phyloP scores from a whole-genome alignment of 106 monocot genomes.

The Posidonia australis region DNA sequence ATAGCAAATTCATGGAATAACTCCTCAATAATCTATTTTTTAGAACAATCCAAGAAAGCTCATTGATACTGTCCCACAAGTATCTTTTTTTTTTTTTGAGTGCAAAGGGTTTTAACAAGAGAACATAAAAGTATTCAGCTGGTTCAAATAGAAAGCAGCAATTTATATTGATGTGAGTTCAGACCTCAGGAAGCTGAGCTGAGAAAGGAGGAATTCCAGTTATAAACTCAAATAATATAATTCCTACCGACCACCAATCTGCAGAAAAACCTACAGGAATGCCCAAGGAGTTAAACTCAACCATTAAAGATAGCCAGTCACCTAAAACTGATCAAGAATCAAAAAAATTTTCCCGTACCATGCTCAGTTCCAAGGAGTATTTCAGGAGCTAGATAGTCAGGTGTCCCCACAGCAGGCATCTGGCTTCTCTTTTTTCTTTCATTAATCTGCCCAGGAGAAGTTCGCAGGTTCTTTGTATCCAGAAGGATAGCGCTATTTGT shows the following conservation, averaged over 20 bases:
- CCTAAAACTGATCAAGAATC: not conserved
- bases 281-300: not conserved
- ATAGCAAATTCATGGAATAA: no score
- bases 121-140: not conserved
- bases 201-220: slow-evolving; percentile 61
- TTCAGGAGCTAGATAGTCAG: slow-evolving; percentile 58
- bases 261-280: slow-evolving; percentile 48
- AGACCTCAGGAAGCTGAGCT: slow-evolving; percentile 49
- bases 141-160: not conserved
- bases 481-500: slow-evolving; percentile 16
- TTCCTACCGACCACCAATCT: slow-evolving; percentile 75
- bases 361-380: slow-evolving; percentile 57
- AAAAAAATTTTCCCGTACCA: slow-evolving; percentile 18
- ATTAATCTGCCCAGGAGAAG: slow-evolving; percentile 1
- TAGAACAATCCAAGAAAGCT: no score
- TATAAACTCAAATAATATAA: slow-evolving; percentile 59
- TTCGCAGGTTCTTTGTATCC: slow-evolving; percentile 16
- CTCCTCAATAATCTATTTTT: no score
- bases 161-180: not conserved
- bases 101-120: not conserved
- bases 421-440: slow-evolving; percentile 13
- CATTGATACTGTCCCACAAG: no score
- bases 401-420: slow-evolving; percentile 44
- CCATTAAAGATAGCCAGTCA: not conserved
- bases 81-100: no score